A percentile compares a stretch with the other conserved stretches of the same genome.
phyloP scores from a whole-genome alignment of 768 basidiomycete species.

The Lactifluus subvellereus region DNA sequence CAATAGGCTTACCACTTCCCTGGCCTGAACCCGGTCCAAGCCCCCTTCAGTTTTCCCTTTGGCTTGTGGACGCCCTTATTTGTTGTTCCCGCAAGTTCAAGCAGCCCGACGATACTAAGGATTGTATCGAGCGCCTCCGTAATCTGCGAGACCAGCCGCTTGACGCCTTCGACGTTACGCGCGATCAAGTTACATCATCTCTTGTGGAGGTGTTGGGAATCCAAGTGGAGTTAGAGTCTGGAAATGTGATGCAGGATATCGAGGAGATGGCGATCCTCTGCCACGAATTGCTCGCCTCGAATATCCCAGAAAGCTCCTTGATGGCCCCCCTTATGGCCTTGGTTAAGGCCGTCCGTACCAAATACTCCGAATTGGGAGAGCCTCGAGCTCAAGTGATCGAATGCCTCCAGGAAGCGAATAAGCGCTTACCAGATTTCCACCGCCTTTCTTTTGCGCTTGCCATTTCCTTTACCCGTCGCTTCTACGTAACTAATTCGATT shows the following conservation, averaged over 20 bases:
- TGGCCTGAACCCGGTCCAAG: too few relatives aligned
- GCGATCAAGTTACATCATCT: background rate
- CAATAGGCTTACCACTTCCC: too few relatives aligned
- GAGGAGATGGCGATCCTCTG: background rate
- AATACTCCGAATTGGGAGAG: background rate
- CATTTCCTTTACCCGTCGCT: background rate
- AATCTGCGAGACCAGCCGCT: background rate
- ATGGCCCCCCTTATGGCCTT: background rate
- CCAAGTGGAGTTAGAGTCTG: background rate
- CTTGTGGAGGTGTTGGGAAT: background rate
- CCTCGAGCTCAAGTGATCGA: background rate
- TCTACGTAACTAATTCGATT: background rate
- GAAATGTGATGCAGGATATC: background rate
- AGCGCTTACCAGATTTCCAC: background rate
- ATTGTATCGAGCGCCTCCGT: background rate
- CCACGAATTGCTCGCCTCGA: background rate
- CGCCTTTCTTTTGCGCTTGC: background rate
- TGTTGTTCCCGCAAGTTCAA: background rate
- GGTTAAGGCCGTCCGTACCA: too few relatives aligned
- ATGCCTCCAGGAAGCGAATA: background rate
- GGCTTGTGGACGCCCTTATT: background rate
- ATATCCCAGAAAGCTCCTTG: background rate
- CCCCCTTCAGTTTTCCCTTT: too few relatives aligned
- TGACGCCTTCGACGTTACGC: background rate
- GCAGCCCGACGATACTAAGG: background rate